These are phyloP conservation scores for Jatropha multifida DNA, from an alignment of 441 rosid species.

Conservation along the genomic window DNA sequence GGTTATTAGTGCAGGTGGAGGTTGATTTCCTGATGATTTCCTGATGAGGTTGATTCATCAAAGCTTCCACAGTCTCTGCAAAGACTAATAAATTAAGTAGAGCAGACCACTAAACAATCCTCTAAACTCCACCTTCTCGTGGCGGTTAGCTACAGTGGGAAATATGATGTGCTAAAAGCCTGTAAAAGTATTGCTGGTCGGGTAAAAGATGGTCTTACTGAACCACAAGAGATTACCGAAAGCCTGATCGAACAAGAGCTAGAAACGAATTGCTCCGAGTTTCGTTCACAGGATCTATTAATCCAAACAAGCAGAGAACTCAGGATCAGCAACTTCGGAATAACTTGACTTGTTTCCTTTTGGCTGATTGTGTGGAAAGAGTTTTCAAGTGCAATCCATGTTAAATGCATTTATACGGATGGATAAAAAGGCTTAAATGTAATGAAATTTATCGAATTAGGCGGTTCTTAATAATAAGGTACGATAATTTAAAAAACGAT, in stretches of 20 bases:
- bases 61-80: conserved; percentile 51
- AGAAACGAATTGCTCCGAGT: conserved; percentile 54
- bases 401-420: no score
- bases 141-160: conserved; percentile 82
- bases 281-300: conserved; percentile 66
- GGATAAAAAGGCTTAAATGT: no score
- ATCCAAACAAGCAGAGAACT: conserved; percentile 77
- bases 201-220: conserved; percentile 49
- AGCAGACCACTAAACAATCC: conserved; percentile 48
- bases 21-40: conserved; percentile 38
- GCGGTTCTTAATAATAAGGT: no score
- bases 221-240: conserved; percentile 54
- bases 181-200: conserved; percentile 56
- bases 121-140: conserved; percentile 59
- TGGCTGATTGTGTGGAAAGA: no score
- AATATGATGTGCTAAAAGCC: conserved; percentile 66
- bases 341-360: no score
- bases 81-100: conserved; percentile 36
- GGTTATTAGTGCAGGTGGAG: conserved; percentile 32
- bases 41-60: conserved; percentile 67
- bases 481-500: no score
- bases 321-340: conserved; percentile 59
- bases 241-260: conserved; percentile 56
- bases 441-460: no score
- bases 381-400: no score